Base-by-base conservation (phyloP, 805 yeast species). In the Metschnikowia picachoensis region DNA sequence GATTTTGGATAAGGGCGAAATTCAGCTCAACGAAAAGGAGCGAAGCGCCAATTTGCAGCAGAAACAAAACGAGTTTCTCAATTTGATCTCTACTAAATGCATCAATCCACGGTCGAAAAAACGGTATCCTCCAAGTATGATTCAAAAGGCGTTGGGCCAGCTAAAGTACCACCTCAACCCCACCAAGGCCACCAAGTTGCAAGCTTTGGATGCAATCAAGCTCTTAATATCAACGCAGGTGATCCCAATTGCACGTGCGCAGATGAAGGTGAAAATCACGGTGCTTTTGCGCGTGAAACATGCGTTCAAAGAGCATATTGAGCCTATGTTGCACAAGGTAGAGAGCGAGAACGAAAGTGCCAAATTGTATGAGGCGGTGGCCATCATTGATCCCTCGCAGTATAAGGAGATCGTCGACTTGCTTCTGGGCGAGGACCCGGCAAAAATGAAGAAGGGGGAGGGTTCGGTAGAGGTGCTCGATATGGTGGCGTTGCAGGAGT, bases 71-170 rank as follows among this genome's bases (percentile, higher is more conserved):
- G 96, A 90, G 59, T 83, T 90, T 50, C 68, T 94, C 30, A 88
- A 83, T 41, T 81, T 89, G 37, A 82, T 94, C 29, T 85, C 95
- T 14, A 83, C 95, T 4, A 90, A 89, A 64, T 91, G 97, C 61
- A 84, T 94, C 39, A 94, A 94, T 55, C 98, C 99, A 4, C 79
- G 77, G 45, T 82, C 92, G 3, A 85, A 85, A 61, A 88, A 91
- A 61, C 82, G 97, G 59, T 94, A 94, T 59, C 96, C 99, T 0
- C 94, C 96, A 10, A 80, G 95, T 1, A 91, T 94, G 85, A 86
- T 94, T 48, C 94, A 87, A 52, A 94, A 94, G 67, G 87, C 91
- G 0, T 70, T 94, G 45, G 74, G 76, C 35, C 87, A 85, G 56
- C 65, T 90, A 43, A 91, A 89, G 53, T 88, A 86, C 65, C 90